phyloP scores from a whole-genome alignment of 2,329 filamentous ascomycete species.

The Pezicula carpinea region DNA sequence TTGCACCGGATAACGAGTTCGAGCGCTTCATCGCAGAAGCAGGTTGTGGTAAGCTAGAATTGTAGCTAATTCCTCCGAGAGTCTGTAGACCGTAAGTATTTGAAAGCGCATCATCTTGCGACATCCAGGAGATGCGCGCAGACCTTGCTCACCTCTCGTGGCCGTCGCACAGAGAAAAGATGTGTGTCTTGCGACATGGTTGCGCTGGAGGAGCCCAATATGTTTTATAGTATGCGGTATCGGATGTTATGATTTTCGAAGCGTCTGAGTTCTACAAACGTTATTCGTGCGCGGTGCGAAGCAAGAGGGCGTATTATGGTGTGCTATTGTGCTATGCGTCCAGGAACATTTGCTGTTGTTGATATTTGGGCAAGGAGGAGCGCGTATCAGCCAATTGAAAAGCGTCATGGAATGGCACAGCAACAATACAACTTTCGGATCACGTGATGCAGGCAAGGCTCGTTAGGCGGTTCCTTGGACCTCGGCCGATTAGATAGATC shows the following conservation, averaged over 20 bases:
- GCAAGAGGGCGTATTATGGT: too few species aligned
- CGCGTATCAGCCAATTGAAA: too few species aligned
- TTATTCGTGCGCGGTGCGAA: too few species aligned
- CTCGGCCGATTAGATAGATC: neutral
- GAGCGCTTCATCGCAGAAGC: conserved; percentile 92
- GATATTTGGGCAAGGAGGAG: too few species aligned
- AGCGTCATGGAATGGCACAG: too few species aligned
- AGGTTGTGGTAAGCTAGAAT: conserved; percentile 83
- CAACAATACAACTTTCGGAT: too few species aligned
- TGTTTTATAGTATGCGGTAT: neutral
- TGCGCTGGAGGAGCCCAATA: conserved; percentile 12
- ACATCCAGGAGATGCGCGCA: neutral
- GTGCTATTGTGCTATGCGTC: too few species aligned
- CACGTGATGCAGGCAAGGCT: too few species aligned
- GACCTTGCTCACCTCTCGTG: conserved; percentile 68
- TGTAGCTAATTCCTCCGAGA: conserved; percentile 76
- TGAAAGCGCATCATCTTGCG: neutral
- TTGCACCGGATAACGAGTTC: conserved; percentile 67
- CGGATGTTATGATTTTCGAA: too few species aligned
- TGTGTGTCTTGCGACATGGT: conserved; percentile 83
- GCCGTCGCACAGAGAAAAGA: conserved; percentile 86
- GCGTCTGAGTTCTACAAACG: too few species aligned
- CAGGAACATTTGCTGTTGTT: too few species aligned
- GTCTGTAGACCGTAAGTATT: conserved; percentile 52
- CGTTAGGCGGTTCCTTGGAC: neutral